These are phyloP conservation scores for Xylariaceae sp. DNA, from an alignment of 2,329 filamentous ascomycete genomes.

Conservation along the genomic window DNA sequence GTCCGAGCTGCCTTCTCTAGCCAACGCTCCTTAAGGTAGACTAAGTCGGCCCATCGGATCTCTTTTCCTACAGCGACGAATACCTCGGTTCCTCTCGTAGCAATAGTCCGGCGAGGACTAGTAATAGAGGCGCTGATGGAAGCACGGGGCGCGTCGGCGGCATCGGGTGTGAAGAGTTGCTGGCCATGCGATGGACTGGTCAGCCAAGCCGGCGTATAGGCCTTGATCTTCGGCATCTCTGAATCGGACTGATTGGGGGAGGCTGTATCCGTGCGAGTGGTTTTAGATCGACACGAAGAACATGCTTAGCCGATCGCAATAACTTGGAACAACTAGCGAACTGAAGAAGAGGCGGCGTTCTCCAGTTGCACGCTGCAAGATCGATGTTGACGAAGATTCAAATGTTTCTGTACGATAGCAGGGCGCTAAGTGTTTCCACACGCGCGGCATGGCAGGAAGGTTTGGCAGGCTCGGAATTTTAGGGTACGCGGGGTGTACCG, in stretches of 20 bases:
- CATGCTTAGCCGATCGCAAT: conserved; percentile 25
- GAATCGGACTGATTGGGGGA: conserved; percentile 21
- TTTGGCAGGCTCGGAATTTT: not conserved
- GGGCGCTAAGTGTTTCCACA: not conserved
- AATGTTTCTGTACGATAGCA: not conserved
- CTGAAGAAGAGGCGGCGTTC: conserved; percentile 1
- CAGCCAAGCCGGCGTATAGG: conserved; percentile 84
- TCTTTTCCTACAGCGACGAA: conserved; percentile 87
- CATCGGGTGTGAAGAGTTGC: conserved; percentile 61
- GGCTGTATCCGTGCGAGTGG: conserved; percentile 12
- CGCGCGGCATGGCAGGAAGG: not conserved
- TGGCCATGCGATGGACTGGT: conserved; percentile 71
- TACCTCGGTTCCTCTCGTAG: conserved; percentile 75
- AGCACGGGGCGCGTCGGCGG: conserved; percentile 37
- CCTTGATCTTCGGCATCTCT: conserved; percentile 77
- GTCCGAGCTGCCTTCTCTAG: conserved; percentile 37
- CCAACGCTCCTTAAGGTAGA: conserved; percentile 65
- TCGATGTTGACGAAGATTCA: not conserved
- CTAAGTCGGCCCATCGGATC: conserved; percentile 85
- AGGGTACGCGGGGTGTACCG: not conserved
- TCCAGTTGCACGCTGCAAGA: not conserved
- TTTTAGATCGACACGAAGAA: conserved; percentile 17
- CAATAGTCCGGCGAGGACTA: conserved; percentile 63
- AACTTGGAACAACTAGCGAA: conserved; percentile 4
- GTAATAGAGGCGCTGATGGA: conserved; percentile 33